phyloP scores from a whole-genome alignment of 331 rosid species.

The Quercus phellos region DNA sequence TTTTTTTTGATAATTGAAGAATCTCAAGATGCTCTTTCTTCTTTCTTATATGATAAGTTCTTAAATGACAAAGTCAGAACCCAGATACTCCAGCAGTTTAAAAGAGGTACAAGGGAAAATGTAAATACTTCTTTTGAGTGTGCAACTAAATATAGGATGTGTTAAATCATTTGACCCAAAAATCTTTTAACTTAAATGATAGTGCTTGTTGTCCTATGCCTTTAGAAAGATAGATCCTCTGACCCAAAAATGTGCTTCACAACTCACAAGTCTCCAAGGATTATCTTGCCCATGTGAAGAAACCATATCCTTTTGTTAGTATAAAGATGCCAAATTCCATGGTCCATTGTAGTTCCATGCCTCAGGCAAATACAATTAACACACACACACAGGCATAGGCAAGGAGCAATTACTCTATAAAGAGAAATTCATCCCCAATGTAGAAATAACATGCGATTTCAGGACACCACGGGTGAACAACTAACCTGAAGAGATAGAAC shows the following conservation, averaged over 20 bases:
- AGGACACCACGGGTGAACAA: conserved; percentile 8
- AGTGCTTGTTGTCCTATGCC: neutral
- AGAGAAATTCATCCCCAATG: conserved; percentile 11
- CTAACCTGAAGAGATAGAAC: conserved; percentile 87
- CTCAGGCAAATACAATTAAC: neutral
- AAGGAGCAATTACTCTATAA: neutral
- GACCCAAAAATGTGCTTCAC: neutral
- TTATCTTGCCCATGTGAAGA: neutral
- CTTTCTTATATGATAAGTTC: neutral
- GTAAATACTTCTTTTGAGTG: neutral
- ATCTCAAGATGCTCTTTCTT: neutral
- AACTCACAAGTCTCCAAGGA: neutral
- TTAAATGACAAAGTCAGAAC: neutral
- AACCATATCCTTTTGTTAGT: neutral
- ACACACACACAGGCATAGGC: neutral
- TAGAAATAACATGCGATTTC: conserved; percentile 4
- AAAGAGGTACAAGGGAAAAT: neutral
- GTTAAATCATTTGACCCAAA: too few species aligned
- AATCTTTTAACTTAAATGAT: too few species aligned
- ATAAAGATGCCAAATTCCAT: neutral
- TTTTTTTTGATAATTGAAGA: too few species aligned
- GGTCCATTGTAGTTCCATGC: neutral
- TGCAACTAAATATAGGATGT: neutral
- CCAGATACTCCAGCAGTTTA: neutral
- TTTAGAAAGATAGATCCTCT: neutral